These are phyloP conservation scores for Plectosphaerella plurivora DNA, from an alignment of 2,329 filamentous ascomycete genomes.

Conservation along the genomic window DNA sequence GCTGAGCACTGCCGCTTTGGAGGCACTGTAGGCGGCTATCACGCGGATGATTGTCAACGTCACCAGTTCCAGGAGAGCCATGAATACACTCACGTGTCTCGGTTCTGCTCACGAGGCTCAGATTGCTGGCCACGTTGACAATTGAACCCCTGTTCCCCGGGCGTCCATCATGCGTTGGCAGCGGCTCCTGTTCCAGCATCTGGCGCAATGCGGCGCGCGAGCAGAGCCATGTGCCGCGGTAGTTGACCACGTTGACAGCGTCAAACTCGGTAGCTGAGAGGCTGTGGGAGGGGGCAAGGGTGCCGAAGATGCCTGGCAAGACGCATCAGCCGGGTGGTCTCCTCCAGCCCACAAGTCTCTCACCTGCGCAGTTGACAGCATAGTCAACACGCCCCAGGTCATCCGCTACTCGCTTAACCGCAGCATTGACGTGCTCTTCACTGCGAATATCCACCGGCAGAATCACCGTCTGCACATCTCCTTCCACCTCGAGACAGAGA, in stretches of 20 bases:
- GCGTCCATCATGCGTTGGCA: slow-evolving; percentile 37
- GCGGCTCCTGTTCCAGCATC: slow-evolving; percentile 38
- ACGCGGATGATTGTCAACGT: neutral
- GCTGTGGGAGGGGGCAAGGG: slow-evolving; percentile 27
- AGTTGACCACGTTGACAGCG: slow-evolving; percentile 34
- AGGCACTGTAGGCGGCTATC: slow-evolving; percentile 38
- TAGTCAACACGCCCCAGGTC: slow-evolving; percentile 39
- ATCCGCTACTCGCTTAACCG: slow-evolving; percentile 24
- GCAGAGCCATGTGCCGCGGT: slow-evolving; percentile 39
- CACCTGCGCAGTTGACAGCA: slow-evolving; percentile 38
- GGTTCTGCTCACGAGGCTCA: slow-evolving; percentile 35
- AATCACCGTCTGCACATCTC: slow-evolving; percentile 17
- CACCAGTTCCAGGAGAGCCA: neutral
- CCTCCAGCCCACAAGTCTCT: neutral
- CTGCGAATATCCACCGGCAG: slow-evolving; percentile 28
- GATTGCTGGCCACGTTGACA: slow-evolving; percentile 39
- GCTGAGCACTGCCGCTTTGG: slow-evolving; percentile 39
- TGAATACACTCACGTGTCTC: slow-evolving; percentile 28
- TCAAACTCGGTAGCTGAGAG: slow-evolving; percentile 34
- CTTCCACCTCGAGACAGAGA: slow-evolving; percentile 20
- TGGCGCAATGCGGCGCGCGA: slow-evolving; percentile 33
- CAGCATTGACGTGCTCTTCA: slow-evolving; percentile 24
- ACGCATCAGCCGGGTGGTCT: neutral
- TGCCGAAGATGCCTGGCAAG: slow-evolving; percentile 29
- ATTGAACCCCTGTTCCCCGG: slow-evolving; percentile 33